These are phyloP conservation scores for Botrytis squamosa DNA, from an alignment of 2,329 filamentous ascomycete species.

Conservation along the genomic window DNA sequence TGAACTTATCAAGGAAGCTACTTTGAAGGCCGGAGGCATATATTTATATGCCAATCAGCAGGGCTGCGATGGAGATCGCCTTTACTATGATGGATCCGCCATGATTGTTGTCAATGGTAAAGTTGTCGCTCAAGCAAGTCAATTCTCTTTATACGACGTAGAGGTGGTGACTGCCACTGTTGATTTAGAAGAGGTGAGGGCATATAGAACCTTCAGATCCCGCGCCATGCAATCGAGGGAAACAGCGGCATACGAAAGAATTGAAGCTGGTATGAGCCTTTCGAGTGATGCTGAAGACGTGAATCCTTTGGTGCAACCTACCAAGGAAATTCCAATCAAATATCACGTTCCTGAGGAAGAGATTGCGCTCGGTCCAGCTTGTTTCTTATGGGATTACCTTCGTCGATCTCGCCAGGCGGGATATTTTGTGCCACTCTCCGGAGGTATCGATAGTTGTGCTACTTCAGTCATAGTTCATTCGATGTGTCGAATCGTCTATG, in stretches of 20 bases:
- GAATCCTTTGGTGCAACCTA: slow-evolving; percentile 44
- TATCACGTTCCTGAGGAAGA: slow-evolving; percentile 21
- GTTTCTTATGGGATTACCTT: slow-evolving; percentile 22
- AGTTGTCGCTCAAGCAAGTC: slow-evolving; percentile 57
- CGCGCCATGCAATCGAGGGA: slow-evolving; percentile 27
- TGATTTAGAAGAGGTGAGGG: slow-evolving; percentile 69
- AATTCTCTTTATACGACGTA: slow-evolving; percentile 51
- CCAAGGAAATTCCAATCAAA: slow-evolving; percentile 10
- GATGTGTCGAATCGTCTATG: slow-evolving; percentile 52
- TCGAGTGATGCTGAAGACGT: slow-evolving; percentile 43
- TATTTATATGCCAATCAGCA: slow-evolving; percentile 63
- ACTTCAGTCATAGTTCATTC: slow-evolving; percentile 20
- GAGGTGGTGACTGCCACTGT: slow-evolving; percentile 66
- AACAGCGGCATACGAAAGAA: slow-evolving; percentile 43
- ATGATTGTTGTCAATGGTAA: slow-evolving; percentile 61
- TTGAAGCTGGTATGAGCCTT: slow-evolving; percentile 46
- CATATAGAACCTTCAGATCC: slow-evolving; percentile 47
- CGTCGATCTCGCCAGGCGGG: slow-evolving; percentile 16
- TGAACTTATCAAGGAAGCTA: slow-evolving; percentile 65
- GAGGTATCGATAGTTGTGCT: slow-evolving; percentile 20
- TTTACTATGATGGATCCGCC: slow-evolving; percentile 56
- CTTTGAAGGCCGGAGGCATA: slow-evolving; percentile 58
- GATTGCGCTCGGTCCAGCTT: slow-evolving; percentile 18
- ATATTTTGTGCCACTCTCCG: slow-evolving; percentile 21
- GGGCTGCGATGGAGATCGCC: slow-evolving; percentile 57